Conservation (phyloP, 306 rosid genomes). For the Cucurbita argyrosperma region DNA sequence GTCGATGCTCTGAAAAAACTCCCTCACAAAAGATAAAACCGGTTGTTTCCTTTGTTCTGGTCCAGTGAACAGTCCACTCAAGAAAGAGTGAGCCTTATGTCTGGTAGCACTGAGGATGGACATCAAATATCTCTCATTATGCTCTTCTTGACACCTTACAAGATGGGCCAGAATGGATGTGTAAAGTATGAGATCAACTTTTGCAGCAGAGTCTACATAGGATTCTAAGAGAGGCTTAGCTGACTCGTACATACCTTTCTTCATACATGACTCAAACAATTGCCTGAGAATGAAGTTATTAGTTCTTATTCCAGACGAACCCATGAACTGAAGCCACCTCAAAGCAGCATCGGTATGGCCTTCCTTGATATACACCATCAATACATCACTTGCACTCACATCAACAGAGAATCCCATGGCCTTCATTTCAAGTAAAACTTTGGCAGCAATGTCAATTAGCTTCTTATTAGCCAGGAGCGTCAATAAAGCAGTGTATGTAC, state of each 20-base stretch:
- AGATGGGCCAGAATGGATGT: conserved; percentile 90
- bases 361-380: conserved; percentile 93
- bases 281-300: conserved; percentile 82
- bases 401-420: conserved; percentile 85
- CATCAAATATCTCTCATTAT: conserved; percentile 80
- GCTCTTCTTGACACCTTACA: conserved; percentile 82
- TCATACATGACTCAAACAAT: conserved; percentile 90
- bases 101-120: conserved; percentile 70
- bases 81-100: conserved; percentile 71
- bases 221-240: conserved; percentile 88
- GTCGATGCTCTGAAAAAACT: conserved; percentile 76
- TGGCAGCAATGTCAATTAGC: conserved; percentile 60
- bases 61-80: conserved; percentile 85
- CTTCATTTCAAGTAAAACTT: conserved; percentile 87
- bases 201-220: conserved; percentile 67
- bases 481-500: conserved; percentile 68
- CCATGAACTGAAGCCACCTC: conserved; percentile 91
- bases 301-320: conserved; percentile 79
- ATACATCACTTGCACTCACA: conserved; percentile 79
- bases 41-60: conserved; percentile 79
- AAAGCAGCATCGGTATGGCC: conserved; percentile 80
- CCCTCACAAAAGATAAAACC: conserved; percentile 70
- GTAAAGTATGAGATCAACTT: conserved; percentile 85
- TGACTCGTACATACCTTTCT: conserved; percentile 58
- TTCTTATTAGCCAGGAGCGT: conserved; percentile 78